These are phyloP conservation scores for Zygoascus meyerae DNA, from an alignment of 1,139 yeast species.

Conservation along the genomic window DNA sequence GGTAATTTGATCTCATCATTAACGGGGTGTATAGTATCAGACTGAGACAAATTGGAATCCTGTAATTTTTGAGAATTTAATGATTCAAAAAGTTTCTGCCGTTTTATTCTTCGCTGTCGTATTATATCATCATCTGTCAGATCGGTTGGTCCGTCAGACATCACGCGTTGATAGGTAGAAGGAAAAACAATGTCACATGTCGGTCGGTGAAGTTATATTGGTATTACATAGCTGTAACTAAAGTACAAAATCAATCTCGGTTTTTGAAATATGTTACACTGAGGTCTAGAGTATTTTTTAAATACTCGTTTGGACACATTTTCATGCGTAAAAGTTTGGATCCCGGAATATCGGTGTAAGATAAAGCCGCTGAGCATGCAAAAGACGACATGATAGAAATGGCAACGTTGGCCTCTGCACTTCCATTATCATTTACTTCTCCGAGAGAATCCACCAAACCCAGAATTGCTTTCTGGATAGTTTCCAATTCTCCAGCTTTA, in stretches of 20 bases:
- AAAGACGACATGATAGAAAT: conserved; percentile 46
- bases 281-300: conserved; percentile 22
- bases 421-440: conserved; percentile 31
- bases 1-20: background rate
- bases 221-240: background rate
- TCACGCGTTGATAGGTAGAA: no score
- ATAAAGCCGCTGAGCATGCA: conserved; percentile 37
- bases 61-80: background rate
- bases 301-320: conserved; percentile 24
- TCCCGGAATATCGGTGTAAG: conserved; percentile 16
- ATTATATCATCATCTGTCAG: conserved; percentile 21
- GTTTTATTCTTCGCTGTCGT: conserved; percentile 32
- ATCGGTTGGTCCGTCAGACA: background rate
- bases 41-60: background rate
- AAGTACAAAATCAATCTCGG: conserved; percentile 13
- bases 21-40: background rate
- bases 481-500: background rate
- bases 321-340: conserved; percentile 26
- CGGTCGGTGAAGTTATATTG: no score
- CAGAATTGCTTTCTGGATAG: background rate
- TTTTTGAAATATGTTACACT: conserved; percentile 20
- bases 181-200: no score
- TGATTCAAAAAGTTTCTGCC: conserved; percentile 28
- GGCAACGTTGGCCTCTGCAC: conserved; percentile 41
- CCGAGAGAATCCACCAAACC: conserved; percentile 38